Evolutionary conservation across 441 rosid species (phyloP).

Genomic region (Erysimum cheiri): DNA sequence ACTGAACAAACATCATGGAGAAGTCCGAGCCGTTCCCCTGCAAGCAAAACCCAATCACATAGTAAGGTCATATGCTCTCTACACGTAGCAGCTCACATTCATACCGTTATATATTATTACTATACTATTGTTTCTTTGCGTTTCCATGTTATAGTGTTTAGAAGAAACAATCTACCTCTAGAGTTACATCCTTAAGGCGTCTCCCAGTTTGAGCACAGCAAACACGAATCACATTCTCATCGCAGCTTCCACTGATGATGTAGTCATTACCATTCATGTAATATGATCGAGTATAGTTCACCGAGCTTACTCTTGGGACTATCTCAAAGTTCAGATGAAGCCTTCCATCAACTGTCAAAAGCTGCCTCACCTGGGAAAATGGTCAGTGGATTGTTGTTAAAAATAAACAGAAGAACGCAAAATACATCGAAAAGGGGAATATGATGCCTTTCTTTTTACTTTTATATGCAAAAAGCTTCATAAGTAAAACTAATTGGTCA

Average conservation of each 20-base stretch:
- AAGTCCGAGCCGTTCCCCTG: conserved; percentile 73
- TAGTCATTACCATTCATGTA: conserved; percentile 96
- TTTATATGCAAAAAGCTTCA: not conserved
- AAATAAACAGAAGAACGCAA: not conserved
- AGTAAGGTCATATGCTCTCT: conserved; percentile 17
- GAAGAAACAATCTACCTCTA: conserved; percentile 60
- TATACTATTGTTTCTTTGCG: not conserved
- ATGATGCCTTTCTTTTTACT: not conserved
- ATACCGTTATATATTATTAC: not conserved
- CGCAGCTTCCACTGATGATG: conserved; percentile 91
- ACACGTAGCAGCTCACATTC: conserved; percentile 4
- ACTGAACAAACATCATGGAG: conserved; percentile 95
- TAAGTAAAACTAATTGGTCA: not conserved
- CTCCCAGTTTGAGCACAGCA: conserved; percentile 98
- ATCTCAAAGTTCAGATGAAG: conserved; percentile 77
- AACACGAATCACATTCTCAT: conserved; percentile 84
- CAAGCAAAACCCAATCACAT: conserved; percentile 32
- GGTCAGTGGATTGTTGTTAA: not conserved
- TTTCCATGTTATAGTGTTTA: not conserved
- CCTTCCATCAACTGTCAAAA: conserved; percentile 89
- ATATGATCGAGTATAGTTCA: conserved; percentile 94
- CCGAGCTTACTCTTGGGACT: conserved; percentile 74
- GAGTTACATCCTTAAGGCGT: conserved; percentile 86
- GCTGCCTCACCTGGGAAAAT: conserved; percentile 78
- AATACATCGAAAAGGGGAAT: not conserved